Base-by-base conservation (phyloP, 2,329 filamentous ascomycete genomes). In the Ramularia endophylla region DNA sequence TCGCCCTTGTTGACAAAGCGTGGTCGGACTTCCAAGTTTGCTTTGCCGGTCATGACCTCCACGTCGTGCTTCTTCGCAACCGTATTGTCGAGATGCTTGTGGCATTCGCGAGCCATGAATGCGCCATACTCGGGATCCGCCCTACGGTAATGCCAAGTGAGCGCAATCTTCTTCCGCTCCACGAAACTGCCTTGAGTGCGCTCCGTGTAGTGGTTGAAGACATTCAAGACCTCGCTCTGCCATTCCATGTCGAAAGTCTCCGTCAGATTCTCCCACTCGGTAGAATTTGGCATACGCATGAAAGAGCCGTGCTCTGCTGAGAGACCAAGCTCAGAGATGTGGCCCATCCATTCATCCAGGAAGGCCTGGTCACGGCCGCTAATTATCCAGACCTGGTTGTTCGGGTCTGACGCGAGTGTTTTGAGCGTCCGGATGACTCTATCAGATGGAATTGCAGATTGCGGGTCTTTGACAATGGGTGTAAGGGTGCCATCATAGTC, bases 1-100 rank as follows among this genome's bases (percentile, higher is more conserved):
- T 94, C 88, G 20, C 92, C 92, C 72, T 98, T 98, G 74, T 97
- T 97, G 69, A 98, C 88, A 58, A 94, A 95, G 1, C 83, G 89
- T 19, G 90, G 90, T n/a, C 92, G 83, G 22, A 97, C 90, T 66
- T 98, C 92, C 18, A 98, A 74, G 61, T 97, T 97, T 47, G 90
- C 90, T 69, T 97, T 98, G 55, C 92, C 92, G 0, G 81, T 78
- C 88, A 97, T 97, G 45, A 98, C 88, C 57, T 97, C 90, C 3
- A 97, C 86, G 35, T 95, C 88, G 77, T 83, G 95, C 50, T 80
- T 80, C 59, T 81, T 83, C 38, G 71, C 81, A 1, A 95, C 83
- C 0, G 80, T 86, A 4, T 74, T 70, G 61, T 94, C 83, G 12
- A 98, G 77, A 51, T 89, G 80, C 62, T 83, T 84, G 51, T 88